Conservation (phyloP, 257 asterid species). For the Plantago major region DNA sequence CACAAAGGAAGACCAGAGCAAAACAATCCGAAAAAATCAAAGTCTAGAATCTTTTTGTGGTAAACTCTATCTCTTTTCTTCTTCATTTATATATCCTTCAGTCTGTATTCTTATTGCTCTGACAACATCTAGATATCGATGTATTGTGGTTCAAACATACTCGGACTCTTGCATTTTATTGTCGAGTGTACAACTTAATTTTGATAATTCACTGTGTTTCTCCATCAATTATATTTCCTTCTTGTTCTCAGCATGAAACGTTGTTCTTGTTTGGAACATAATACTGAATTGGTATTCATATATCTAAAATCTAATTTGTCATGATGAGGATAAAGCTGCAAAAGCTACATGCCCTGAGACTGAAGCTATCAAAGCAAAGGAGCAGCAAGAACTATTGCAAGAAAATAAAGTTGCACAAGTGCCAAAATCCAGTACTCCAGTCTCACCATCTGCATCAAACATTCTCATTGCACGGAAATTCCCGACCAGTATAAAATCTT, state of each 20-base stretch:
- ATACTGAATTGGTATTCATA: constrained; percentile 2
- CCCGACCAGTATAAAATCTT: constrained; percentile 36
- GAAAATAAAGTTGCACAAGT: constrained; percentile 21
- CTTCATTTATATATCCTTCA: constrained; percentile 15
- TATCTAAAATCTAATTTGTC: constrained; percentile 27
- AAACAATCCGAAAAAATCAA: constrained; percentile 30
- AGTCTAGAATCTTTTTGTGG: constrained; percentile 38
- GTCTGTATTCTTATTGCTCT: constrained; percentile 16
- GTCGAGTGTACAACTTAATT: no score
- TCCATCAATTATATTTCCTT: not conserved
- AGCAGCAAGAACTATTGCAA: constrained; percentile 31
- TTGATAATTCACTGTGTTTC: not conserved
- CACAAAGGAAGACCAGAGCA: constrained; percentile 42
- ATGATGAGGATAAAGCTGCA: constrained; percentile 29
- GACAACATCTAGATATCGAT: constrained; percentile 6
- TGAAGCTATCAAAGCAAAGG: constrained; percentile 31
- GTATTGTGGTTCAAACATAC: not conserved
- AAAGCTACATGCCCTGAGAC: constrained; percentile 23
- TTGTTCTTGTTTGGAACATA: not conserved
- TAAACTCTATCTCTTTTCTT: constrained; percentile 25
- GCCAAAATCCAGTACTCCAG: constrained; percentile 37
- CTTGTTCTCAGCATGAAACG: not conserved
- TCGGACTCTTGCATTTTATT: not conserved
- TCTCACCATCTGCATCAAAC: constrained; percentile 40
- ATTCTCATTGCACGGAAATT: constrained; percentile 34